These are phyloP conservation scores for Rosa lucieae DNA, from an alignment of 306 rosid genomes.

Conservation along the genomic window DNA sequence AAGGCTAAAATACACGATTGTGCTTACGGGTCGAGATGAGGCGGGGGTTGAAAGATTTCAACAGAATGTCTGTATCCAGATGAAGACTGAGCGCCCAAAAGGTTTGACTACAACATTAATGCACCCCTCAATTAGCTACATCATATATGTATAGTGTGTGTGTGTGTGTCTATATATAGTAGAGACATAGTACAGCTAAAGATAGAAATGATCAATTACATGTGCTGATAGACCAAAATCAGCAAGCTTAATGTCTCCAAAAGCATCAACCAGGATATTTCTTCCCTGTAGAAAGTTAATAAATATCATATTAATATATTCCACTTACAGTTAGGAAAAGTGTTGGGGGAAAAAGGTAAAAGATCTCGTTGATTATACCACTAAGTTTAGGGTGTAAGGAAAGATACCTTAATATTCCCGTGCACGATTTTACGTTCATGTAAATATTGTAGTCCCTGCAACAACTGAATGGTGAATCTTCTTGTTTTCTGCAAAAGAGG, in stretches of 20 bases:
- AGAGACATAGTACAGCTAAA: neutral
- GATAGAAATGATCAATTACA: neutral
- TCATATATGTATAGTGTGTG: too few species aligned
- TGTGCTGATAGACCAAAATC: neutral
- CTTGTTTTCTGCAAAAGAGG: neutral
- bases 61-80: neutral
- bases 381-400: neutral
- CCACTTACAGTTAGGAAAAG: neutral
- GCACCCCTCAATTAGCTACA: neutral
- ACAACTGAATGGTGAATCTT: neutral
- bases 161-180: too few species aligned
- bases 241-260: neutral
- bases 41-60: neutral
- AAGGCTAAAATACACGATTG: neutral
- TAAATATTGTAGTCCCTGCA: neutral
- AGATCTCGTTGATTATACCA: neutral
- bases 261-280: neutral
- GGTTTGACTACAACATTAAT: neutral
- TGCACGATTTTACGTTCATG: neutral
- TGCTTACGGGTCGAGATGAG: neutral
- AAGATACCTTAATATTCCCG: neutral
- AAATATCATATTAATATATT: neutral
- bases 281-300: neutral
- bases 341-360: neutral
- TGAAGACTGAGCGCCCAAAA: neutral